Percentiles rank a stretch among this genome's conserved stretches.
Conservation (phyloP, 495 filamentous ascomycete genomes). For the Thermochaetoides thermophila region DNA sequence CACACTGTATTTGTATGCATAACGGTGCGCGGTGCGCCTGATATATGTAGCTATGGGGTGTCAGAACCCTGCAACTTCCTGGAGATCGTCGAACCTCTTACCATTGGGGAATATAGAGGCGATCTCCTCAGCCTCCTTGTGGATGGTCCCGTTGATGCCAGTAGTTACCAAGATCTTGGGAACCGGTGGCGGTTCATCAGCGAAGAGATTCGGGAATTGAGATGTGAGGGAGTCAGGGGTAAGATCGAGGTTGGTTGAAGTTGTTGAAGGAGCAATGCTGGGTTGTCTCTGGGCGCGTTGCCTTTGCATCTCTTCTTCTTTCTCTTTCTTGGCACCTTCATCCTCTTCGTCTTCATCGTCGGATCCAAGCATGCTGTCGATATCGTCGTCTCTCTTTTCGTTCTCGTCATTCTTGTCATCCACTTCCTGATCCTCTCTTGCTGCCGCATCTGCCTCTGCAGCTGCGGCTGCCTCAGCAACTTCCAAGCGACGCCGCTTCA, state of each 20-base stretch:
- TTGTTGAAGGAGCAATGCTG: conserved; percentile 44
- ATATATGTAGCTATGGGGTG: conserved; percentile 50
- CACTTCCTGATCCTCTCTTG: conserved; percentile 29
- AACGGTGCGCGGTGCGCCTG: conserved; percentile 62
- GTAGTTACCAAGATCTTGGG: conserved; percentile 86
- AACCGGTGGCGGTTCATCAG: conserved; percentile 39
- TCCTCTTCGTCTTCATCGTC: conserved; percentile 32
- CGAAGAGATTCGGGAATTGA: conserved; percentile 75
- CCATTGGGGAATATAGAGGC: conserved; percentile 69
- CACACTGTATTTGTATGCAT: conserved; percentile 73
- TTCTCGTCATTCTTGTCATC: no score
- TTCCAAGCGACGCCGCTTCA: conserved; percentile 56
- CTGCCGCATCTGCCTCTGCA: conserved; percentile 30
- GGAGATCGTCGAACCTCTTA: not conserved
- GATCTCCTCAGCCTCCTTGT: conserved; percentile 64
- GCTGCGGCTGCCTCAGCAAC: conserved; percentile 39
- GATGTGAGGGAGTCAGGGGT: conserved; percentile 51
- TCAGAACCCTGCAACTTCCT: not conserved
- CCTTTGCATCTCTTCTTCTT: conserved; percentile 23
- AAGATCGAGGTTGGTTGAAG: conserved; percentile 55
- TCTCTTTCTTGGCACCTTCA: conserved; percentile 18
- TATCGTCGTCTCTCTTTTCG: conserved; percentile 43
- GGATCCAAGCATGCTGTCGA: conserved; percentile 58
- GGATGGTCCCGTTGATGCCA: conserved; percentile 66
- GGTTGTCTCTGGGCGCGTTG: conserved; percentile 38